Conservation (phyloP, 768 basidiomycete genomes). For the Daedalea quercina region DNA sequence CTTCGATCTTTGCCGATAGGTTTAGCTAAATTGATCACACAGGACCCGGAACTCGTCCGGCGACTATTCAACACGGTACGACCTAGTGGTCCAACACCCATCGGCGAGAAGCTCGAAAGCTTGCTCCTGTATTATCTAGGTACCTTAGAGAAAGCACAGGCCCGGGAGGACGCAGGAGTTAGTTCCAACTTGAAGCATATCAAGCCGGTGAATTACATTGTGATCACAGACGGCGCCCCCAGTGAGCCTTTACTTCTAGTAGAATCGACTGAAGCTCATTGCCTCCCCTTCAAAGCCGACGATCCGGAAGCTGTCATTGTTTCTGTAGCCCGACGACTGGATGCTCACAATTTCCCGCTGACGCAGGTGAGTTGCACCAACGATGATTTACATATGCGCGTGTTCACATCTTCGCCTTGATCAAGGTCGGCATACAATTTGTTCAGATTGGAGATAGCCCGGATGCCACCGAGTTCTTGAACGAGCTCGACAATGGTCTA, state of each 20-base stretch:
- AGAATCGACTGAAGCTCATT: neutral
- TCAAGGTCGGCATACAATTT: constrained; percentile 61
- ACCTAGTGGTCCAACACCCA: constrained; percentile 41
- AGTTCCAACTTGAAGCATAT: constrained; percentile 22
- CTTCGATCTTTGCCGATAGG: neutral
- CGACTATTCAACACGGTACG: constrained; percentile 36
- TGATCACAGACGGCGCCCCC: constrained; percentile 60
- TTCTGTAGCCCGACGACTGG: constrained; percentile 41
- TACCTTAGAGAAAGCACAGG: constrained; percentile 26
- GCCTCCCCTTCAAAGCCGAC: constrained; percentile 31
- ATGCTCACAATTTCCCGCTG: constrained; percentile 42
- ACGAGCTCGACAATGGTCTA: constrained; percentile 54
- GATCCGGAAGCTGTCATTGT: constrained; percentile 44
- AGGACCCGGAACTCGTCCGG: constrained; percentile 34
- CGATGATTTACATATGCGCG: neutral
- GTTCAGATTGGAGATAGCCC: constrained; percentile 57
- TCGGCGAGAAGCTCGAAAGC: constrained; percentile 33
- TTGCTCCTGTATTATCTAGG: constrained; percentile 33
- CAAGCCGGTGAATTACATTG: constrained; percentile 52
- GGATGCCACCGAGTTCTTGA: constrained; percentile 36
- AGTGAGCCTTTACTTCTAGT: constrained; percentile 31
- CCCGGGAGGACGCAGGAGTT: constrained; percentile 18
- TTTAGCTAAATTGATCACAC: neutral
- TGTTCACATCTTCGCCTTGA: neutral
- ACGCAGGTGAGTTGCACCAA: constrained; percentile 34